Percentiles rank a stretch among this genome's conserved stretches.
phyloP scores from a whole-genome alignment of 306 rosid species.

The Ziziphus jujuba region DNA sequence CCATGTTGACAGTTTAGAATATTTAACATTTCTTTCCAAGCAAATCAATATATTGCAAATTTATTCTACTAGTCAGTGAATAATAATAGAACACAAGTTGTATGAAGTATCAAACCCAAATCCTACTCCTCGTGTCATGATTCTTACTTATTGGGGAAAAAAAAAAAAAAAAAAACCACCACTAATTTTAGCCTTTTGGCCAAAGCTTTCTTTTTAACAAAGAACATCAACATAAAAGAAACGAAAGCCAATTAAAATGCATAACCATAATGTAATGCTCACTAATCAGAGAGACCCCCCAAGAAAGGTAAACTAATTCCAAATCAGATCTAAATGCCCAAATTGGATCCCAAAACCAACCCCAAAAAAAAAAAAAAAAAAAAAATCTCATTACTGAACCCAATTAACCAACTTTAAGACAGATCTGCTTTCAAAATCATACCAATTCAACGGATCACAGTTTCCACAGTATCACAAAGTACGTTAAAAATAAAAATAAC shows the following conservation, averaged over 20 bases:
- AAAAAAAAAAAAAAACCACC: too few relatives aligned
- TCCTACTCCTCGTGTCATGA: not conserved
- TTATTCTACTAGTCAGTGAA: not conserved
- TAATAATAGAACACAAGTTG: not conserved
- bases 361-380: too few relatives aligned
- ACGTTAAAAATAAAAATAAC: not conserved
- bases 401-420: conserved; percentile 6
- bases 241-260: conserved; percentile 6
- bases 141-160: too few relatives aligned
- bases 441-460: not conserved
- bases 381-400: not conserved
- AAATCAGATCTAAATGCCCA: conserved; percentile 14
- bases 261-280: not conserved
- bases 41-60: not conserved
- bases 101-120: not conserved
- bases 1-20: too few relatives aligned
- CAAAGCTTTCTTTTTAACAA: conserved; percentile 4
- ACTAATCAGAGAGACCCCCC: conserved; percentile 25
- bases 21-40: not conserved
- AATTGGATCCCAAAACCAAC: conserved; percentile 1
- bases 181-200: not conserved
- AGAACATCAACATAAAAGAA: conserved; percentile 4
- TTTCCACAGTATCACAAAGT: not conserved
- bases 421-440: conserved; percentile 23
- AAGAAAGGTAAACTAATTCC: not conserved